Evolutionary conservation across 2,329 filamentous ascomycete species (phyloP), one percentile per base, ranked within the genome.

Genomic region (Exophiala spinifera): DNA sequence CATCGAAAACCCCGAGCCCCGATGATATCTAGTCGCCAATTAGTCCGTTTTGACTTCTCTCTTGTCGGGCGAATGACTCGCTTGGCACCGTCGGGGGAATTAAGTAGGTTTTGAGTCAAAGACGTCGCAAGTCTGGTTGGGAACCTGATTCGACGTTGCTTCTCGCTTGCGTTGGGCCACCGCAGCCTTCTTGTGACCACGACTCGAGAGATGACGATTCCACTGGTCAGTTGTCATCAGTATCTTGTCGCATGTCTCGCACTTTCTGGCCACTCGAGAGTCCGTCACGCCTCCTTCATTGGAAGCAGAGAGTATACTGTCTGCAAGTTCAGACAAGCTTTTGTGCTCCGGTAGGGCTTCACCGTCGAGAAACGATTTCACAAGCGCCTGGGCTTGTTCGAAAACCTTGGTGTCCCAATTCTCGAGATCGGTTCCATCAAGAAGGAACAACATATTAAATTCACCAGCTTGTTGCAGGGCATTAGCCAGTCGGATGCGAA

Each of bases 401-500:
- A 83, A 77, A 1, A 96, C 89, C n/a, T 78, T 73, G 0, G 76
- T 67, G 0, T 77, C 64, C 79, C 89, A 96, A 1, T 71, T 66
- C 0, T 75, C 65, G 1, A 85, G 74, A 61, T 94, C 79, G 1
- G 87, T 90, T 59, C 88, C 88, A 70, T 99, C 89, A 1, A 97
- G 72, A 1, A 97, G 72, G 67, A 88, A 97, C 1, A 96, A 74
- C 33, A 75, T 81, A 19, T 80, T 70, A 47, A 76, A 71, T 14
- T 77, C 71, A 2, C 72, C 76, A 33, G 81, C 76, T 15, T 82
- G 79, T 34, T 74, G 76, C 23, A 94, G 74, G 1, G 85, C 82
- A 8, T 86, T 84, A 39, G 94, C 79, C 21, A 95, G 79, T 66
- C 95, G 95, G 62, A 86, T 82, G 14, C 86, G 82, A 51, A 97